Conservation (phyloP, 805 yeast genomes). For the Metschnikowia similis region DNA sequence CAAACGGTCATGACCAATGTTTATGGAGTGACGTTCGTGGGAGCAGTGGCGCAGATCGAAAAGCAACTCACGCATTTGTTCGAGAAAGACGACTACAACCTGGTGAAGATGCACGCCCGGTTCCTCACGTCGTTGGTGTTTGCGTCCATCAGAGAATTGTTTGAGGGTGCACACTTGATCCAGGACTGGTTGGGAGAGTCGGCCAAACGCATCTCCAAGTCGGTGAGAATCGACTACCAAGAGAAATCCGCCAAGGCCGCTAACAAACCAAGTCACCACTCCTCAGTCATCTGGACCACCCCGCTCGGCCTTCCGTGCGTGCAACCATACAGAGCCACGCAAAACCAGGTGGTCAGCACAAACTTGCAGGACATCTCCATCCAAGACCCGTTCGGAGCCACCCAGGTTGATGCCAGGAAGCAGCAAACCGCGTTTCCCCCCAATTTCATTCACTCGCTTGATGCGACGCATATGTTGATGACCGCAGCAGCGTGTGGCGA, state of each 20-base stretch:
- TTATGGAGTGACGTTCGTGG: slow-evolving; percentile 92
- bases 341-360: slow-evolving; percentile 66
- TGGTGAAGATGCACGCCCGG: slow-evolving; percentile 25
- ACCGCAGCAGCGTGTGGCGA: slow-evolving; percentile 77
- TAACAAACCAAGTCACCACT: slow-evolving; percentile 59
- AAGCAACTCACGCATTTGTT: slow-evolving; percentile 65
- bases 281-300: slow-evolving; percentile 96
- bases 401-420: slow-evolving; percentile 80
- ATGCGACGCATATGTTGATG: slow-evolving; percentile 94
- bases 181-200: slow-evolving; percentile 95
- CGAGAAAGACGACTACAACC: slow-evolving; percentile 39
- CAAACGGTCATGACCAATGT: slow-evolving; percentile 99
- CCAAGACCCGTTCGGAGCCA: slow-evolving; percentile 79
- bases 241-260: slow-evolving; percentile 29
- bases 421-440: slow-evolving; percentile 96
- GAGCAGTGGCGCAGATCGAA: slow-evolving; percentile 85
- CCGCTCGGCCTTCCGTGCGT: slow-evolving; percentile 95
- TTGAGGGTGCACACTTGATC: slow-evolving; percentile 87
- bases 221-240: slow-evolving; percentile 65
- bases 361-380: slow-evolving; percentile 84
- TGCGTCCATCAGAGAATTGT: slow-evolving; percentile 76
- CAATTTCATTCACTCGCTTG: slow-evolving; percentile 88
- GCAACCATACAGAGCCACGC: slow-evolving; percentile 83
- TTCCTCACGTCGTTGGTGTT: slow-evolving; percentile 79
- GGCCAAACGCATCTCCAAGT: slow-evolving; percentile 74